phyloP scores from a whole-genome alignment of 2,329 filamentous ascomycete species.

The Pseudomassariella vexata region DNA sequence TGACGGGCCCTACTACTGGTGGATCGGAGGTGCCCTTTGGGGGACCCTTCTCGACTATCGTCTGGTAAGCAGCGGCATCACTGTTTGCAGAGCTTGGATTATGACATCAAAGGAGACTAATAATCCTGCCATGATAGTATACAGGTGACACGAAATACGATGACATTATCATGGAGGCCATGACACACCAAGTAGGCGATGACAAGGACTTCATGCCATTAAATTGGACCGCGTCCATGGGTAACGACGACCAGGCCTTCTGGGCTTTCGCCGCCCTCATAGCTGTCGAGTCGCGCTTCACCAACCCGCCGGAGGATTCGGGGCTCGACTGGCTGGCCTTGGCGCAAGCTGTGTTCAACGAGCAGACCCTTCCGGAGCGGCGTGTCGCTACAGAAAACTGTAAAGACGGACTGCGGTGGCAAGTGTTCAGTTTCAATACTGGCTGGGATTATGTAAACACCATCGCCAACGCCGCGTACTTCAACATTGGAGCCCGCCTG shows the following conservation, averaged over 20 bases:
- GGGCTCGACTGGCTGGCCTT: slow-evolving; percentile 56
- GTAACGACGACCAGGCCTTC: slow-evolving; percentile 53
- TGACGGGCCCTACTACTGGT: slow-evolving; percentile 33
- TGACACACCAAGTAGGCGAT: slow-evolving; percentile 36
- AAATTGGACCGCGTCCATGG: slow-evolving; percentile 28
- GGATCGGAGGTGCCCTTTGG: slow-evolving; percentile 49
- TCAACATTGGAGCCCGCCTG: slow-evolving; percentile 48
- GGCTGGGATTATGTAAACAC: slow-evolving; percentile 42
- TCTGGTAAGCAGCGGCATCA: too few relatives aligned
- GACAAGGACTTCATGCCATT: slow-evolving; percentile 36
- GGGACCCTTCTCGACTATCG: slow-evolving; percentile 47
- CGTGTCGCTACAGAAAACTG: too few relatives aligned
- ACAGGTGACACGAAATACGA: slow-evolving; percentile 46
- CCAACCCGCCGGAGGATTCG: slow-evolving; percentile 36
- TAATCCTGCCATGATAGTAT: too few relatives aligned
- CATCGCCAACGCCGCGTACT: slow-evolving; percentile 36
- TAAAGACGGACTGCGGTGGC: slow-evolving; percentile 58
- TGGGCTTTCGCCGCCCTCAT: slow-evolving; percentile 59
- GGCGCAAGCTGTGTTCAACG: slow-evolving; percentile 57
- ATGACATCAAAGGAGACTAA: too few relatives aligned
- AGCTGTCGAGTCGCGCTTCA: slow-evolving; percentile 54
- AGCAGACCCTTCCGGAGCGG: slow-evolving; percentile 33
- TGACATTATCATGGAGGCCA: slow-evolving; percentile 32
- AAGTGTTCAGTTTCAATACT: slow-evolving; percentile 51
- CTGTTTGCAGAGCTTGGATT: too few relatives aligned